Conservation (phyloP, 2,329 filamentous ascomycete genomes). For the Coniochaeta sp. region DNA sequence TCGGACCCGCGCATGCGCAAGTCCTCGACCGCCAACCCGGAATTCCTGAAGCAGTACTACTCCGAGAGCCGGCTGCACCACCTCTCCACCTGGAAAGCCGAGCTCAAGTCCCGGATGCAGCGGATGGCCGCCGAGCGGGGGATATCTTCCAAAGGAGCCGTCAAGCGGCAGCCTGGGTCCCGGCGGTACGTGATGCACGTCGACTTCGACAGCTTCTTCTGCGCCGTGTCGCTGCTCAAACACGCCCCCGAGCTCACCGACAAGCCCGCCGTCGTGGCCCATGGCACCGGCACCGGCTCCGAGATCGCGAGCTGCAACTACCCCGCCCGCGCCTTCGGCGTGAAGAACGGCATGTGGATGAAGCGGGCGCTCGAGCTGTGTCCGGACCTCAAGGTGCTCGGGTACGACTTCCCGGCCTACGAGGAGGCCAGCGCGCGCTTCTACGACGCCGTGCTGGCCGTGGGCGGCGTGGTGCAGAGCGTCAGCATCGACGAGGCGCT, state of each 20-base stretch:
- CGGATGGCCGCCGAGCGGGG: slow-evolving; percentile 65
- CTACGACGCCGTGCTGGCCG: slow-evolving; percentile 73
- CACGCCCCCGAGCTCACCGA: slow-evolving; percentile 66
- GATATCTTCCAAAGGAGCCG: slow-evolving; percentile 24
- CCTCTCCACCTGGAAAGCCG: slow-evolving; percentile 92
- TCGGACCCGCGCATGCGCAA: slow-evolving; percentile 80
- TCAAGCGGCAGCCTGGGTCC: slow-evolving; percentile 51
- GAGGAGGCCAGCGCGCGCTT: slow-evolving; percentile 86
- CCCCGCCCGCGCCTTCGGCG: slow-evolving; percentile 72
- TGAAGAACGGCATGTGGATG: slow-evolving; percentile 99
- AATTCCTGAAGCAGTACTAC: slow-evolving; percentile 92
- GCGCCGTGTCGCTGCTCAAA: slow-evolving; percentile 77
- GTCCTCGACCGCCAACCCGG: slow-evolving; percentile 84
- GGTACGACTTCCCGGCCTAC: slow-evolving; percentile 92
- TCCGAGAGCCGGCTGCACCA: slow-evolving; percentile 93
- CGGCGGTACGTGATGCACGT: slow-evolving; percentile 87
- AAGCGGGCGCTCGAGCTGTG: slow-evolving; percentile 77
- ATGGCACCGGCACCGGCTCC: slow-evolving; percentile 75
- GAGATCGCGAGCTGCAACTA: slow-evolving; percentile 99
- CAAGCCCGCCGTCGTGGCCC: slow-evolving; percentile 83
- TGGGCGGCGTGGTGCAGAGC: slow-evolving; percentile 83
- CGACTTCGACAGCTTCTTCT: slow-evolving; percentile 98
- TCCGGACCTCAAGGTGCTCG: slow-evolving; percentile 78
- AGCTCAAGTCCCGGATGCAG: slow-evolving; percentile 84
- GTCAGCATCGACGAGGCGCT: slow-evolving; percentile 96